Conservation (phyloP, 768 basidiomycete species). For the Rhodotorula kratochvilovae region DNA sequence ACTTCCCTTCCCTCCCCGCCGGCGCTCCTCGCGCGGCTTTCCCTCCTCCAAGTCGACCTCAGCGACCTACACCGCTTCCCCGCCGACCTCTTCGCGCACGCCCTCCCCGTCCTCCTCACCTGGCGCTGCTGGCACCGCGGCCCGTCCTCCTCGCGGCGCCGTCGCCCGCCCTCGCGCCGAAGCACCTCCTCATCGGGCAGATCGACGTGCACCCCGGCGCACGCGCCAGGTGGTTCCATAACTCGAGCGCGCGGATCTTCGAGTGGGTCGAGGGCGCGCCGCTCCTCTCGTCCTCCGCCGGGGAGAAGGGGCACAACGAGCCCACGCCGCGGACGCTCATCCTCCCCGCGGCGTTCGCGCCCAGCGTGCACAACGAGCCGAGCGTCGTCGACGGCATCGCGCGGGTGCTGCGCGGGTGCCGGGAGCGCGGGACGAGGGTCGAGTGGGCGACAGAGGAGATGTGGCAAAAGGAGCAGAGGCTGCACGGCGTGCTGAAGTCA, state of each 20-base stretch:
- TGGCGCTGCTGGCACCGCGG: neutral
- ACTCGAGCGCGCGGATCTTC: neutral
- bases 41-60: neutral
- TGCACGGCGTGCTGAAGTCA: neutral
- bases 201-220: neutral
- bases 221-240: neutral
- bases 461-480: neutral
- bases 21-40: neutral
- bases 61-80: neutral
- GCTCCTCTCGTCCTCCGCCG: too few species aligned
- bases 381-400: fast-evolving
- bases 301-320: too few species aligned
- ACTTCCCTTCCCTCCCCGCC: neutral
- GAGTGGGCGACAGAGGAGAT: neutral
- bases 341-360: neutral
- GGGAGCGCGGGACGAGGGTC: neutral
- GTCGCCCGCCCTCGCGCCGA: too few species aligned
- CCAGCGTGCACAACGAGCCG: neutral
- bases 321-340: neutral
- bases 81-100: neutral
- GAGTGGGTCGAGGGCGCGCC: neutral
- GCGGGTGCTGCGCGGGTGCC: neutral
- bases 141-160: neutral
- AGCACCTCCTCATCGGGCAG: neutral
- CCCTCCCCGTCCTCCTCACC: neutral